Conservation (phyloP, 345 rosid genomes). For the Syzygium oleosum region DNA sequence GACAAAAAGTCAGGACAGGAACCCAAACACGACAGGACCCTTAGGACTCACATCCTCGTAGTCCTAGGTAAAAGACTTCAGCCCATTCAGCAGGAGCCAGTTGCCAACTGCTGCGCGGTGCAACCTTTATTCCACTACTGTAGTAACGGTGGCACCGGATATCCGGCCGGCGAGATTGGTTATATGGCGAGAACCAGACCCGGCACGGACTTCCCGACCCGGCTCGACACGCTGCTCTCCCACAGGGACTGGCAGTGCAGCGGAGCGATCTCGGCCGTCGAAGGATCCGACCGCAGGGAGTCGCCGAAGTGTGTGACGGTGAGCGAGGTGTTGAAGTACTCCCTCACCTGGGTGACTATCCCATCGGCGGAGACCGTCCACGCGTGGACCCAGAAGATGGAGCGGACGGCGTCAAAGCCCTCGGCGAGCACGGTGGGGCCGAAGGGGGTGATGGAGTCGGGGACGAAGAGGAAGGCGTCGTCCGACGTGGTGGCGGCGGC, state of each 20-base stretch:
- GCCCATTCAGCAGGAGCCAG: background rate
- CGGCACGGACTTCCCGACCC: slow-evolving; percentile 73
- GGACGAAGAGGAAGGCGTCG: slow-evolving; percentile 35
- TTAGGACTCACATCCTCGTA: background rate
- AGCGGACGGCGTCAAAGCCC: slow-evolving; percentile 54
- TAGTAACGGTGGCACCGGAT: background rate
- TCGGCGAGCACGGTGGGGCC: slow-evolving; percentile 75
- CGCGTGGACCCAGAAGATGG: slow-evolving; percentile 88
- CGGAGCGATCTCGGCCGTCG: background rate
- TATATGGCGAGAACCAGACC: slow-evolving; percentile 66
- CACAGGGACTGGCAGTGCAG: slow-evolving; percentile 58
- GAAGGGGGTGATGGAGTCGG: slow-evolving; percentile 38
- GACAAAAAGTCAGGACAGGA: background rate
- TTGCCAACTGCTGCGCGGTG: background rate
- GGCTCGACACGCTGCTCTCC: slow-evolving; percentile 77
- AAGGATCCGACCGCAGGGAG: slow-evolving; percentile 14
- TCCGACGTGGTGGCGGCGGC: slow-evolving; percentile 7
- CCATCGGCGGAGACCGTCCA: slow-evolving; percentile 85
- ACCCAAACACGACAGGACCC: background rate
- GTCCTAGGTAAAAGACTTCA: background rate
- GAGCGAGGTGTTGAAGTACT: slow-evolving; percentile 88
- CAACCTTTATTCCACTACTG: background rate
- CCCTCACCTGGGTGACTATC: slow-evolving; percentile 80
- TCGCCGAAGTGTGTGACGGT: slow-evolving; percentile 62
- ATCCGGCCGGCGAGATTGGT: background rate